Conservation (phyloP, 805 yeast species). For the Wickerhamomyces rabaulensis region DNA sequence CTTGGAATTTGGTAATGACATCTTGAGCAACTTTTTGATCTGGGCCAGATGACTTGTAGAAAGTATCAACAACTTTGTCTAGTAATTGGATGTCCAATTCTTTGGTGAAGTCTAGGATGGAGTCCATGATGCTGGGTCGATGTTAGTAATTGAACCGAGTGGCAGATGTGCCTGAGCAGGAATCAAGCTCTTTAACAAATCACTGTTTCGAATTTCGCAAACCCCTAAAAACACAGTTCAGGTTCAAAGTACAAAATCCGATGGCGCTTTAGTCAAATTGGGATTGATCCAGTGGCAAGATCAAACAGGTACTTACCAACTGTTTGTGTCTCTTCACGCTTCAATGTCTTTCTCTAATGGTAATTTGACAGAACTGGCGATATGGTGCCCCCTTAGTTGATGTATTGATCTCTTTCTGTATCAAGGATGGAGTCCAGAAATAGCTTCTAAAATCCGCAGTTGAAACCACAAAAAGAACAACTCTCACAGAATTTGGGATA, state of each 20-base stretch:
- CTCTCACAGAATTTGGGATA: not conserved
- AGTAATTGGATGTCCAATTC: slow-evolving; percentile 76
- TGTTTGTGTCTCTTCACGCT: not conserved
- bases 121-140: slow-evolving; percentile 54
- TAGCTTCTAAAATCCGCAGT: not conserved
- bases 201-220: not conserved
- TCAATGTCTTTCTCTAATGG: not conserved
- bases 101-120: slow-evolving; percentile 77
- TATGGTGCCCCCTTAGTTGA: not conserved
- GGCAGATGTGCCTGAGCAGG: not conserved
- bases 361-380: not conserved
- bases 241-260: not conserved
- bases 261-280: not conserved
- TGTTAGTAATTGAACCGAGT: slow-evolving; percentile 3
- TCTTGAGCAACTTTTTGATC: slow-evolving; percentile 66
- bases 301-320: not conserved
- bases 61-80: slow-evolving; percentile 80
- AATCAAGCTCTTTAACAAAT: not conserved
- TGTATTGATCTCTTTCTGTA: not conserved
- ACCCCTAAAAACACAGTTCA: not conserved
- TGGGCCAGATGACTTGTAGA: slow-evolving; percentile 72
- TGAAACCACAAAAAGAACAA: not conserved
- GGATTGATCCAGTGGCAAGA: not conserved
- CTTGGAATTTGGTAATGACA: slow-evolving; percentile 76
- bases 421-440: not conserved